Percentiles rank a stretch among this genome's conserved stretches.
Conservation (phyloP, 164 flowering plant genomes). For the Vitis riparia region DNA sequence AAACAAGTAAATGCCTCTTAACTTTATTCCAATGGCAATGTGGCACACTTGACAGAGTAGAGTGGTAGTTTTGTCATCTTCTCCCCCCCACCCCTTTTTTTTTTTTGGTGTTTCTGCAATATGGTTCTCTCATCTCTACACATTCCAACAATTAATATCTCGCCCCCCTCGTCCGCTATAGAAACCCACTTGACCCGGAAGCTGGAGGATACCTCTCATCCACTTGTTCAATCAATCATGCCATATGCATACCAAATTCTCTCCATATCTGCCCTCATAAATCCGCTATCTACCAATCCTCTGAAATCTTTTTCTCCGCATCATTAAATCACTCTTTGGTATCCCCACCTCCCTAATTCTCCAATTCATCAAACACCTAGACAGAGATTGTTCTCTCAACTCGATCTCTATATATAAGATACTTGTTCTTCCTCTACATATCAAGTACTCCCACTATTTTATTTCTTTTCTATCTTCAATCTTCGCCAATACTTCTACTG, state of each 20-base stretch:
- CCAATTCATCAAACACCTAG: no score
- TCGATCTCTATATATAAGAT: no score
- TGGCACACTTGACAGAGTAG: no score
- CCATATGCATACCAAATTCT: background rate
- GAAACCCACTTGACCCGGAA: slow-evolving; percentile 15
- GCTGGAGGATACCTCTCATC: slow-evolving; percentile 26
- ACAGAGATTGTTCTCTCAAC: no score
- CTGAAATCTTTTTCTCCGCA: background rate
- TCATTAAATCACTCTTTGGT: background rate
- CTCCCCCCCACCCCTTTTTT: no score
- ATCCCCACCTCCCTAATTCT: no score
- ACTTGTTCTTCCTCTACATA: no score
- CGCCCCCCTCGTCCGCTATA: slow-evolving; percentile 43
- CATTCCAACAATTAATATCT: slow-evolving; percentile 28
- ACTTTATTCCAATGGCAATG: no score
- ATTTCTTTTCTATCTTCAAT: background rate
- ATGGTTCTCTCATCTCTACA: slow-evolving; percentile 8
- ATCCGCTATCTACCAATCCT: slow-evolving; percentile 8
- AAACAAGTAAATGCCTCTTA: no score
- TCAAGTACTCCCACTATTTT: no score
- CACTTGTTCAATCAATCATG: slow-evolving; percentile 43
- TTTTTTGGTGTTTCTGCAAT: no score
- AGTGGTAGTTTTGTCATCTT: no score
- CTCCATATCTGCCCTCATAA: background rate
- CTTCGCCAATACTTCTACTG: background rate